Base-by-base conservation (phyloP, 192 early-diverging fungal species). In the Fimicolochytrium jonesii region DNA sequence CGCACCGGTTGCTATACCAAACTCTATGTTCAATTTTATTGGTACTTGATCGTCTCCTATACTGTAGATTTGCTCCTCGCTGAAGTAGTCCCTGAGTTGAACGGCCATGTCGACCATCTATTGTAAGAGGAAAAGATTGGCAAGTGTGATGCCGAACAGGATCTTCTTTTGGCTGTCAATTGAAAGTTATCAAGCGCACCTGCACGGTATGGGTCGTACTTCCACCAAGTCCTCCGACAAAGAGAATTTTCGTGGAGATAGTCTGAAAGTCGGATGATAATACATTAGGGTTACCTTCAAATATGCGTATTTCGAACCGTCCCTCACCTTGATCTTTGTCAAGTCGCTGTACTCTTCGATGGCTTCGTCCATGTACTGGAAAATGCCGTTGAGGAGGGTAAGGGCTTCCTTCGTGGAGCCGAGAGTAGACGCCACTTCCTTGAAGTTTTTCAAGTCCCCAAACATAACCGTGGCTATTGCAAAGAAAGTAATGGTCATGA, bases 401-500 rank as follows among this genome's bases (percentile, higher is more conserved):
- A 75, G 29, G 0, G 74, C 73, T 10, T 64, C 61, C 52, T 66
- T 58, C 7, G 61, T 75, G 18, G 73, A 75, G 9, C 72, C 72
- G n/a, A 75, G 36, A 18, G 44, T 59, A 15, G 57, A 56, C 4
- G 65, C 52, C 0, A 75, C 53, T 37, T 78, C 67, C 43, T 74
- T 78, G 68, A 67, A 75, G 67, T 78, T 78, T 49, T 75, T 75
- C 3, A 78, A 55, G 29, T 78, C 77, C 13, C 67, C 58, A 52
- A 78, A 78, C 77, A 78, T 78, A 33, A 78, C 73, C 13, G 70
- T 68, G 0, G 77, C 77, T 78, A 55, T n/a, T 0, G 56, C n/a
- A n/a, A n/a, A n/a, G n/a, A n/a, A n/a, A n/a, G n/a, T n/a, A n/a
- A n/a, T n/a, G n/a, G 4, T 11, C 10, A 60, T 20, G 46, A 48